Conservation (phyloP, 2,329 filamentous ascomycete species). For the Stemphylium lycopersici region DNA sequence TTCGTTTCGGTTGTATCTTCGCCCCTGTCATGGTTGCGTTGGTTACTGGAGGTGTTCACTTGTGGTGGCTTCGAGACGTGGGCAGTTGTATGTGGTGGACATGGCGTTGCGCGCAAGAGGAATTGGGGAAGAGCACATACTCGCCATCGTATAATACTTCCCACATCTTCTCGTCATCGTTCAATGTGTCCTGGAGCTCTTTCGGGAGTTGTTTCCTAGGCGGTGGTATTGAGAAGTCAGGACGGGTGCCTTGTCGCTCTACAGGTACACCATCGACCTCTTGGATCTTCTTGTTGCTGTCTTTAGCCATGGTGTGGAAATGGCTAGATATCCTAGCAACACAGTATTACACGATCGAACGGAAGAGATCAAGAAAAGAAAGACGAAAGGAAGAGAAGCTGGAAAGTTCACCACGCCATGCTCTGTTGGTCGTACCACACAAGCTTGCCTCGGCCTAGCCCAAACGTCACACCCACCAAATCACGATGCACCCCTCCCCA, state of each 20-base stretch:
- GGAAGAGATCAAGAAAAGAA: background rate
- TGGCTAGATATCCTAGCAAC: too few species aligned
- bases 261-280: constrained; percentile 49
- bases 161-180: constrained; percentile 74
- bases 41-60: background rate
- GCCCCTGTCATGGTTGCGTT: constrained; percentile 55
- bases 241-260: constrained; percentile 52
- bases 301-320: constrained; percentile 44
- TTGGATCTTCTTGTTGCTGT: constrained; percentile 33
- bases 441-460: background rate
- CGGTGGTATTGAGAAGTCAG: constrained; percentile 57
- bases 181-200: constrained; percentile 61
- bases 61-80: background rate
- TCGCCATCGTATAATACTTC: constrained; percentile 79
- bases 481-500: background rate
- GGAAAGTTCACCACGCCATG: background rate
- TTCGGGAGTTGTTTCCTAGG: constrained; percentile 60
- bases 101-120: background rate
- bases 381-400: background rate
- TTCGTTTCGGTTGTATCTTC: constrained; percentile 83
- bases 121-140: constrained; percentile 58
- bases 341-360: background rate
- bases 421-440: background rate
- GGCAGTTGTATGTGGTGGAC: background rate
- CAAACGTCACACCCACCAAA: constrained; percentile 13